A percentile compares a stretch with the other conserved stretches of the same genome.
These are phyloP conservation scores for Coffea eugenioides DNA, from an alignment of 257 asterid species.

Conservation along the genomic window DNA sequence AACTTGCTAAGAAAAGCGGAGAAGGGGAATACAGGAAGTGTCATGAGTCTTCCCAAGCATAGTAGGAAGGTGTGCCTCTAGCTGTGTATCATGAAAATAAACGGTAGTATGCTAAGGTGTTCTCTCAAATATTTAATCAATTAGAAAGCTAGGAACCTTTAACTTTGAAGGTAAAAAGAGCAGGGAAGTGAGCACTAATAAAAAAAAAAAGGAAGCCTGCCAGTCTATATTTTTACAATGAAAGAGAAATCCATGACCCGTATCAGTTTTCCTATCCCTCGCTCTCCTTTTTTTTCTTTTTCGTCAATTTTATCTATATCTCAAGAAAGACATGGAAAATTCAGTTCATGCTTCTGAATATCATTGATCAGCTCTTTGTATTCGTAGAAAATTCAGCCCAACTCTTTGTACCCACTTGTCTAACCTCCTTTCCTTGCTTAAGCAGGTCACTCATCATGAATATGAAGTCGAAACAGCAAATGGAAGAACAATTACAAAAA, in stretches of 20 bases:
- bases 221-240: neutral
- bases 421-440: constrained; percentile 15
- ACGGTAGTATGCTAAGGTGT: neutral
- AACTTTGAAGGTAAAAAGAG: neutral
- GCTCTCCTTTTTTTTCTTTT: neutral
- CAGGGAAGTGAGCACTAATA: neutral
- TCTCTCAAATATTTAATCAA: neutral
- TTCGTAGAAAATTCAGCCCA: neutral
- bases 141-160: neutral
- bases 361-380: neutral
- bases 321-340: constrained; percentile 1
- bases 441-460: constrained; percentile 86
- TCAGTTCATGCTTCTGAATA: neutral
- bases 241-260: neutral
- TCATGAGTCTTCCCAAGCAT: constrained; percentile 58
- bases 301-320: neutral
- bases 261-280: constrained; percentile 3
- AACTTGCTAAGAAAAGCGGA: constrained; percentile 66
- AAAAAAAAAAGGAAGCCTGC: neutral
- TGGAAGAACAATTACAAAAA: constrained; percentile 87
- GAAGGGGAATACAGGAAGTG: constrained; percentile 51
- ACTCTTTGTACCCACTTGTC: constrained; percentile 1
- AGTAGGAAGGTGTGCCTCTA: constrained; percentile 73
- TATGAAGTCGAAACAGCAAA: constrained; percentile 92
- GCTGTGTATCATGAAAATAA: constrained; percentile 1